A percentile compares a stretch with the other conserved stretches of the same genome.
phyloP scores from a whole-genome alignment of 2,329 filamentous ascomycete genomes.

The Calonectria pteridis region DNA sequence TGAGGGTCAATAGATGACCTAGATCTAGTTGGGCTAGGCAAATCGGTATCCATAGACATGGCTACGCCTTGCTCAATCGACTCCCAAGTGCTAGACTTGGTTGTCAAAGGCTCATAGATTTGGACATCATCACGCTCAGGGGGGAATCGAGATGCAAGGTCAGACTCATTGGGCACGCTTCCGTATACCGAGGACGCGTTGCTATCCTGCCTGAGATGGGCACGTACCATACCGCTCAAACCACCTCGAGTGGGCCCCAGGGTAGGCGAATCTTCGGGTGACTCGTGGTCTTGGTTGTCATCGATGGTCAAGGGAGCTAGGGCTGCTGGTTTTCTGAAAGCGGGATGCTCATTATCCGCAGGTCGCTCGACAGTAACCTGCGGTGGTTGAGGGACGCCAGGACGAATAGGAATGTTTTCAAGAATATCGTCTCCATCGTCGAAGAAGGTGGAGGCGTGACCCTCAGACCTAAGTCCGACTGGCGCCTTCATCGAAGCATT shows the following conservation, averaged over 20 bases:
- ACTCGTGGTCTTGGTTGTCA: conserved; percentile 30
- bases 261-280: conserved; percentile 78
- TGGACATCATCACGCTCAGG: conserved; percentile 50
- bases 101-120: conserved; percentile 38
- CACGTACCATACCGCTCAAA: conserved; percentile 83
- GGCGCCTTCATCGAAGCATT: conserved; percentile 44
- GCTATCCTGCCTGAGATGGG: conserved; percentile 87
- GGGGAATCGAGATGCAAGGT: conserved; percentile 48
- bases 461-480: conserved; percentile 50
- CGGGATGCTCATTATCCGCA: conserved; percentile 67
- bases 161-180: conserved; percentile 53
- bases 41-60: conserved; percentile 42
- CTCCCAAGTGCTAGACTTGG: conserved; percentile 60
- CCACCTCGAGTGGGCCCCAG: conserved; percentile 74
- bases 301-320: conserved; percentile 57
- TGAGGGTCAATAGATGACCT: conserved; percentile 36
- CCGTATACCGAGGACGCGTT: conserved; percentile 84
- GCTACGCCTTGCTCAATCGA: conserved; percentile 47
- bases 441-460: conserved; percentile 55
- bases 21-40: conserved; percentile 37
- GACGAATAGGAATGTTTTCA: conserved; percentile 12
- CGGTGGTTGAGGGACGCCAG: conserved; percentile 43
- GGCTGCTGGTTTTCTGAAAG: conserved; percentile 60
- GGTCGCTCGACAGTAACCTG: conserved; percentile 60
- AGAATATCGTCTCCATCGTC: conserved; percentile 59